Base-by-base conservation (phyloP, 2,329 filamentous ascomycete species). In the Macrophomina pseudophaseolina region DNA sequence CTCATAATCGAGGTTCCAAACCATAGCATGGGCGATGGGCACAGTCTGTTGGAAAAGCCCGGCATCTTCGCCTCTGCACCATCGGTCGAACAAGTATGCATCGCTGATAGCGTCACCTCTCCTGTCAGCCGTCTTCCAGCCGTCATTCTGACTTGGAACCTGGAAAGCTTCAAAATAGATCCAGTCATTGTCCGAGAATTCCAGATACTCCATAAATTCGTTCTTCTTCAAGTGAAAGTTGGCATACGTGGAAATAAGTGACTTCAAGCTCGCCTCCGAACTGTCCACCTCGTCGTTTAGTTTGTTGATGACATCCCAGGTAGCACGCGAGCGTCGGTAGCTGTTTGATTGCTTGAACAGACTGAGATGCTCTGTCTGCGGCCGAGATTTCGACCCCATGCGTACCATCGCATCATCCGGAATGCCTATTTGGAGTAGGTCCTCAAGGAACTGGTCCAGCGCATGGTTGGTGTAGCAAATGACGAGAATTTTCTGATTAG, bases 401-500 rank as follows among this genome's bases (percentile, higher is more conserved):
- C 91, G 84, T 0, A 90, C 84, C 65, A 92, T 90, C 0, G 71
- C 44, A 0, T 72, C 53, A 0, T 69, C 1, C 0, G 80, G 70
- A 6, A 92, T 86, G 0, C 88, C 88, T 38, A 87, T 84, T 1
- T 87, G 79, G 3, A 88, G 76, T 0, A 92, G 74, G 48, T 92
- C 89, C 67, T 88, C 85, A 0, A 91, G 74, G 54, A 91, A 78
- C 49, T 80, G 77, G 52, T 80, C 78, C 0, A 79, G 70, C 2
- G 78, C 78, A 69, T 80, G 78, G 88, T 74, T 92, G 83, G 89
- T 92, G 66, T 87, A 92, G 32, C 86, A 88, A 1, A 91, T 74
- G 0, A 93, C 85, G 0, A 94, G 79, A 0, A 93, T 84, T 0
- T 74, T 85, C 33, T 85, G 79, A 0, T 70, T 23, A 0, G 85